These are phyloP conservation scores for Komagataella mondaviorum DNA, from an alignment of 805 yeast genomes.

Conservation along the genomic window DNA sequence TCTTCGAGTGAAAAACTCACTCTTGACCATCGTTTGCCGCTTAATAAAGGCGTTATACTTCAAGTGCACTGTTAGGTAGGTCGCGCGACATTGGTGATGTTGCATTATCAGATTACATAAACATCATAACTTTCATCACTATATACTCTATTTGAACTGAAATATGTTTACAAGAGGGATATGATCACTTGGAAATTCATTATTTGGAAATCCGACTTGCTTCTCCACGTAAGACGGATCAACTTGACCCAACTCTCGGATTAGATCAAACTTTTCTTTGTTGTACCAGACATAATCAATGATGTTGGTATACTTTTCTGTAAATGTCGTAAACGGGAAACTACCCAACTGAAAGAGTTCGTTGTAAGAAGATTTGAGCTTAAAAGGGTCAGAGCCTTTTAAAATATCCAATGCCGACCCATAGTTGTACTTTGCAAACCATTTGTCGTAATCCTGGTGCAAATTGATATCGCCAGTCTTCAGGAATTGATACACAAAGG, in stretches of 20 bases:
- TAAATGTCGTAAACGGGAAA: conserved; percentile 27
- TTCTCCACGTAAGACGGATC: conserved; percentile 18
- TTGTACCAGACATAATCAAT: conserved; percentile 50
- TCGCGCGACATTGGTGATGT: neutral
- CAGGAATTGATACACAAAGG: conserved; percentile 32
- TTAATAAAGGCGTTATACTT: neutral
- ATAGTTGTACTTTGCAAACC: conserved; percentile 7
- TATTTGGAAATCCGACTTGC: conserved; percentile 36
- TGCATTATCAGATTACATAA: neutral
- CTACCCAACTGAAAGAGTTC: conserved; percentile 9
- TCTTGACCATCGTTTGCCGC: neutral
- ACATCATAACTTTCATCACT: neutral
- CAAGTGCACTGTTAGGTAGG: neutral
- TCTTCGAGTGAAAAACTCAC: neutral
- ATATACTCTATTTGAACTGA: neutral
- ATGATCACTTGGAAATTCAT: conserved; percentile 45
- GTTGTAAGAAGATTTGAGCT: conserved; percentile 15
- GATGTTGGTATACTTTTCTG: conserved; percentile 33
- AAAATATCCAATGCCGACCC: conserved; percentile 5
- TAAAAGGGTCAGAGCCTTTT: neutral
- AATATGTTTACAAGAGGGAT: conserved; percentile 26
- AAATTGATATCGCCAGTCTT: conserved; percentile 8
- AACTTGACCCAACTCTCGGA: conserved; percentile 39
- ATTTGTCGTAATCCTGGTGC: conserved; percentile 7
- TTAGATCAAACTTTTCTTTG: conserved; percentile 21